Percentiles rank a stretch among this genome's conserved stretches.
phyloP scores from a whole-genome alignment of 495 filamentous ascomycete species.

The Annulohypoxylon moriforme region DNA sequence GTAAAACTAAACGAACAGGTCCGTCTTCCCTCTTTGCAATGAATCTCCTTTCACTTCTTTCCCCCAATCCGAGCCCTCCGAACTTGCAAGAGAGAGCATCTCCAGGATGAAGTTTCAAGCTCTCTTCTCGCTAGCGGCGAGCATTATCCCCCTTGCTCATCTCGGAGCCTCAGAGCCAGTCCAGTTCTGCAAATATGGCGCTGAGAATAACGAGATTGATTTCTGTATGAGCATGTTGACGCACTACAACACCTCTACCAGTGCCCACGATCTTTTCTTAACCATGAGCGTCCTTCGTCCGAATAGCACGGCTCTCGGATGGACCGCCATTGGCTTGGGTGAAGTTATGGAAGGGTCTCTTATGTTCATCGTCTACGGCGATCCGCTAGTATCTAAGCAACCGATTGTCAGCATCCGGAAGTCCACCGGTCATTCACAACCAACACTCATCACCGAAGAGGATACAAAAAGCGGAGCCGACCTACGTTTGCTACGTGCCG shows the following conservation, averaged over 20 bases:
- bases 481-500: conserved; percentile 3
- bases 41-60: not conserved
- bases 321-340: conserved; percentile 11
- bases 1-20: not conserved
- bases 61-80: not conserved
- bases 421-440: conserved; percentile 13
- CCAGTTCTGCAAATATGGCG: conserved; percentile 15
- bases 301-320: not conserved
- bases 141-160: not conserved
- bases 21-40: not conserved
- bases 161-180: conserved; percentile 2
- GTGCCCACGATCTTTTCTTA: conserved; percentile 2
- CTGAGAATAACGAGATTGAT: not conserved
- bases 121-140: not conserved
- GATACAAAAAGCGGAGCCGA: conserved; percentile 1
- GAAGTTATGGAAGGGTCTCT: conserved; percentile 18
- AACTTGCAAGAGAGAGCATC: not conserved
- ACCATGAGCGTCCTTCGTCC: conserved; percentile 11
- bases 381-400: not conserved
- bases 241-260: conserved; percentile 8
- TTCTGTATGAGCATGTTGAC: conserved; percentile 20
- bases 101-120: not conserved
- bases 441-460: conserved; percentile 6
- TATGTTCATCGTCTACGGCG: conserved; percentile 20
- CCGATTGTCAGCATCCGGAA: conserved; percentile 19